Evolutionary conservation across 2,329 filamentous ascomycete genomes (phyloP), one percentile per base, ranked within the genome.

Genomic region (Nemania bipapillata): DNA sequence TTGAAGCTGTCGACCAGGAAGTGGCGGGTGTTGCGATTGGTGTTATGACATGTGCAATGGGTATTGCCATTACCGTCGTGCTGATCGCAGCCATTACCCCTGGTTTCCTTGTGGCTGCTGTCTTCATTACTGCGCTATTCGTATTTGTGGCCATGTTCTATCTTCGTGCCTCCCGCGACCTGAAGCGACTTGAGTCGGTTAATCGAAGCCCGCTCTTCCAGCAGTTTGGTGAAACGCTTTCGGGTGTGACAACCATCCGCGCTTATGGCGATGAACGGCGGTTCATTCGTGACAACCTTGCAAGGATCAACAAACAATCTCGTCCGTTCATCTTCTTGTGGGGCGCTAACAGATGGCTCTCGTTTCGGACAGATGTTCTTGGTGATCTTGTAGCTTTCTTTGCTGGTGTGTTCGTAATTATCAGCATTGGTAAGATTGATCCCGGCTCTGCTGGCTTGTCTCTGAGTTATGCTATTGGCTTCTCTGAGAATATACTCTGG

Each of bases 401-500:
- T 76, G 92, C 96, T 0, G 96, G 94, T 30, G 90, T 92, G 5
- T 98, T 99, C 76, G 92, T 99, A 66, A 91, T 98, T 61, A 78
- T 92, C 54, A 96, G 91, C 75, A 87, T 96, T 28, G 93, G 93
- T 45, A 89, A 84, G 63, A 92, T 98, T 63, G 93, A 98, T 80
- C 90, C 96, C 50, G 96, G 96, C 71, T 92, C 94, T 56, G 96
- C 95, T 35, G 96, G 96, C 83, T 87, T 99, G 70, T 97, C 96
- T 4, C 84, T 99, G 76, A 97, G 93, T 58, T 99, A 99, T 77
- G 96, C 96, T 17, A 93, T 99, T 74, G 95, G 93, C 1, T 99
- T 99, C 77, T 97, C 94, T 0, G 96, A 99, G 80, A 98, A 97
- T 73, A 92, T 99, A 6, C 83, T 99, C 20, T 99, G 96, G 96